Percentiles rank a stretch among this genome's conserved stretches.
These are phyloP conservation scores for Monosporozyma servazzii DNA, from an alignment of 805 yeast genomes.

Conservation along the genomic window DNA sequence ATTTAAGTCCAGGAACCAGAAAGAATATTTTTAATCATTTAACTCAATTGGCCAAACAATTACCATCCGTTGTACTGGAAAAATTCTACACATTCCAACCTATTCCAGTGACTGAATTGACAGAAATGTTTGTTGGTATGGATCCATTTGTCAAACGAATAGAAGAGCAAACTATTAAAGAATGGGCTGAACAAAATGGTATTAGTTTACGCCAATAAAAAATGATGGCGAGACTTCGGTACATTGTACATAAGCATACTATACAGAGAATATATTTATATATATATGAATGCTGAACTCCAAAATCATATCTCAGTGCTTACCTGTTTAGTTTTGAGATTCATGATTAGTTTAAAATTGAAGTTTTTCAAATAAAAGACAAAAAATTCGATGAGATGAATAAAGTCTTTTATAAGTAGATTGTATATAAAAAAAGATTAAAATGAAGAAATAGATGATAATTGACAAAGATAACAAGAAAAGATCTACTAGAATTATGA, in stretches of 20 bases:
- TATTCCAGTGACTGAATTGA: slow-evolving; percentile 14
- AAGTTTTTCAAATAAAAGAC: neutral
- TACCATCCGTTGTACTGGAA: slow-evolving; percentile 16
- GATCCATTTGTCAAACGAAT: slow-evolving; percentile 24
- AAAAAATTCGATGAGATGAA: neutral
- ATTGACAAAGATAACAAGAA: neutral
- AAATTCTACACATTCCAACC: slow-evolving; percentile 26
- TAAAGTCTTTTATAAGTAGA: neutral
- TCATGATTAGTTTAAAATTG: neutral
- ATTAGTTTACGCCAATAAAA: slow-evolving; percentile 10
- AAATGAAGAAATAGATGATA: neutral
- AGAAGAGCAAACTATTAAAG: slow-evolving; percentile 22
- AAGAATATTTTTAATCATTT: slow-evolving; percentile 16
- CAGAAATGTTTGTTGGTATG: slow-evolving; percentile 11
- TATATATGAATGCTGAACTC: neutral
- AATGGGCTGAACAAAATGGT: slow-evolving; percentile 29
- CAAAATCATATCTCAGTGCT: too few relatives aligned
- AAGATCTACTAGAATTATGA: neutral
- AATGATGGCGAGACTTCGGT: too few relatives aligned
- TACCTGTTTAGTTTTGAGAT: neutral
- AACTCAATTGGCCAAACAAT: slow-evolving; percentile 13
- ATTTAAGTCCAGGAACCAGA: slow-evolving; percentile 6
- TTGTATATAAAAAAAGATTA: neutral
- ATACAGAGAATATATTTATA: neutral
- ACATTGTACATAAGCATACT: too few relatives aligned